These are phyloP conservation scores for Debaryomyces sp. DNA, from an alignment of 1,139 yeast genomes.

Conservation along the genomic window DNA sequence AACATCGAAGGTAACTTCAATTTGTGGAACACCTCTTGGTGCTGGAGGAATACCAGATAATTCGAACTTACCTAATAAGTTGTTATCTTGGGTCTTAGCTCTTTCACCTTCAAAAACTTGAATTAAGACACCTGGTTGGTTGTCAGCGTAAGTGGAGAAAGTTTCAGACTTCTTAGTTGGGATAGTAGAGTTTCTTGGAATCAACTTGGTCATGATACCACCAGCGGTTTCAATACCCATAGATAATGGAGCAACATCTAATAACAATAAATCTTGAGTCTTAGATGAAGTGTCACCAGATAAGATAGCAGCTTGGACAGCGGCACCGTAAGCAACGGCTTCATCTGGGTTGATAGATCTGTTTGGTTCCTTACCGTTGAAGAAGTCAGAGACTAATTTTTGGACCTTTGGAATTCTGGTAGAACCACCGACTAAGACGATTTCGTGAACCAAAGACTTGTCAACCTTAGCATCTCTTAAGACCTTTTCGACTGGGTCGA, in stretches of 20 bases:
- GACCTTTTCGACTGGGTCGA: conserved; percentile 97
- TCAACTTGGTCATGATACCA: conserved; percentile 96
- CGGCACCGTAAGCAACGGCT: conserved; percentile 99
- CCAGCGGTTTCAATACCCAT: conserved; percentile 97
- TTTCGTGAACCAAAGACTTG: conserved; percentile 88
- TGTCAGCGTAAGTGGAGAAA: conserved; percentile 95
- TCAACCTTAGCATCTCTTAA: conserved; percentile 91
- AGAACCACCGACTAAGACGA: conserved; percentile 98
- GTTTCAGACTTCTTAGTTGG: conserved; percentile 97
- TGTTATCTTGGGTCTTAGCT: conserved; percentile 93
- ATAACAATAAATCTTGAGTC: conserved; percentile 81
- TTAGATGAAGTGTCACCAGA: conserved; percentile 63
- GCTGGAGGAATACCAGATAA: conserved; percentile 96
- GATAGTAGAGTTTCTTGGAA: conserved; percentile 94
- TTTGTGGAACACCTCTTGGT: conserved; percentile 97
- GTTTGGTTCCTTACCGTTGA: conserved; percentile 95
- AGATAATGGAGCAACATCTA: conserved; percentile 93
- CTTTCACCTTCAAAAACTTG: conserved; percentile 98
- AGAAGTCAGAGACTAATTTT: conserved; percentile 95
- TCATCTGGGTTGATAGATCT: conserved; percentile 98
- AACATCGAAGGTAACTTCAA: conserved; percentile 91
- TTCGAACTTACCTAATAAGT: conserved; percentile 93
- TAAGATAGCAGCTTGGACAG: conserved; percentile 94
- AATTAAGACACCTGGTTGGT: conserved; percentile 95
- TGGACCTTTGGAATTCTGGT: conserved; percentile 99